These are phyloP conservation scores for Juncus inflexus DNA, from an alignment of 176 grass and related monocot species.

Conservation along the genomic window DNA sequence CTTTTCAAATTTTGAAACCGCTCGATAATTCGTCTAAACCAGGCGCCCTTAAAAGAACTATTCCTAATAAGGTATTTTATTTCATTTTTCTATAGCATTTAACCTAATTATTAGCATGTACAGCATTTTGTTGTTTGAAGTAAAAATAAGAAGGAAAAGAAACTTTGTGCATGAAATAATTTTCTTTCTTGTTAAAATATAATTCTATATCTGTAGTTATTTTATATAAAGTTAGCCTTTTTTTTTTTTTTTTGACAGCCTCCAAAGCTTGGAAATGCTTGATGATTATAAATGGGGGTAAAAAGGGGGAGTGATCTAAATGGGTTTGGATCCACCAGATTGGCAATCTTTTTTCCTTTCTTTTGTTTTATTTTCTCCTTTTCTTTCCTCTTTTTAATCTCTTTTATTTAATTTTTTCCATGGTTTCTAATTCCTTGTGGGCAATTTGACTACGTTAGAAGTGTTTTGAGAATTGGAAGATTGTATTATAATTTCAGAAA, in stretches of 20 bases:
- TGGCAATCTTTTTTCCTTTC: conserved; percentile 8
- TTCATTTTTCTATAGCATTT: background rate
- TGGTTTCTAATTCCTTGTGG: conserved; percentile 20
- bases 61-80: conserved; percentile 56
- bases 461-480: conserved; percentile 27
- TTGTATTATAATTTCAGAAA: conserved; percentile 14
- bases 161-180: no score
- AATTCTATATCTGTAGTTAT: background rate
- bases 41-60: conserved; percentile 42
- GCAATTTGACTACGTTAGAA: conserved; percentile 11
- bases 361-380: background rate
- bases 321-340: conserved; percentile 24
- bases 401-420: background rate
- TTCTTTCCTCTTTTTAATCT: background rate
- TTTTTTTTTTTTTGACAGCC: conserved; percentile 14
- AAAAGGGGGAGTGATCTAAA: conserved; percentile 19
- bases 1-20: conserved; percentile 71
- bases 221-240: conserved; percentile 9
- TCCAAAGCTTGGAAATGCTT: conserved; percentile 18
- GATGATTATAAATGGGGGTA: background rate
- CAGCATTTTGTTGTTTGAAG: no score
- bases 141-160: no score
- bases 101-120: background rate
- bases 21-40: conserved; percentile 34
- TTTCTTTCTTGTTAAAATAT: no score